Evolutionary conservation across 108 stramenopile species (phyloP).

Genomic region (Parmales sp.): DNA sequence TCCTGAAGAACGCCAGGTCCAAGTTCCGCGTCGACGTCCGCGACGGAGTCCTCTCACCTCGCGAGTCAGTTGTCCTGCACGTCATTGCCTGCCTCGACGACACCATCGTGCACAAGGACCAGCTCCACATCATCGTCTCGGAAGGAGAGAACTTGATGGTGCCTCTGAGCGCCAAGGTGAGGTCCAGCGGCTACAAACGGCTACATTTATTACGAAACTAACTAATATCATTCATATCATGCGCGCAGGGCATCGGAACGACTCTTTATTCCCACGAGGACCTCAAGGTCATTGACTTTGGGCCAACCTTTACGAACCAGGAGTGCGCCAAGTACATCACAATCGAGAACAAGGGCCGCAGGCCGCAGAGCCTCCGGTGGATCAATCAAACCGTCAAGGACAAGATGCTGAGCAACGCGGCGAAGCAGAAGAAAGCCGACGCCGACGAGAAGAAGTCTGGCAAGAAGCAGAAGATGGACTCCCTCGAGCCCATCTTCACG

Average conservation of each 20-base stretch:
- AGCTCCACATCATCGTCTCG: slow-evolving; percentile 41
- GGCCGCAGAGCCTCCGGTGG: slow-evolving; percentile 42
- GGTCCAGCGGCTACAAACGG: too few species aligned
- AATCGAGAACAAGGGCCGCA: slow-evolving; percentile 55
- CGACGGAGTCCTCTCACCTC: slow-evolving; percentile 44
- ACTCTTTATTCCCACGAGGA: slow-evolving; percentile 45
- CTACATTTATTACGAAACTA: not conserved
- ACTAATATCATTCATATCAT: slow-evolving; percentile 13
- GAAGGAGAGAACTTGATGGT: slow-evolving; percentile 44
- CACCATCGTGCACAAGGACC: slow-evolving; percentile 33
- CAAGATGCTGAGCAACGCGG: slow-evolving; percentile 14
- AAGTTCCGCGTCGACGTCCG: slow-evolving; percentile 38
- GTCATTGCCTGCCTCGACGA: slow-evolving; percentile 48
- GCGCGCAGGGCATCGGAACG: slow-evolving; percentile 41
- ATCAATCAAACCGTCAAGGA: slow-evolving; percentile 34
- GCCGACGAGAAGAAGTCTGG: not conserved
- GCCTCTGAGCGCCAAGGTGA: not conserved
- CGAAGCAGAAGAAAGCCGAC: slow-evolving; percentile 6
- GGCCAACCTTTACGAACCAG: slow-evolving; percentile 31
- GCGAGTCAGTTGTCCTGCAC: slow-evolving; percentile 19
- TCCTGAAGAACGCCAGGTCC: slow-evolving; percentile 35
- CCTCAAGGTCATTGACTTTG: slow-evolving; percentile 34
- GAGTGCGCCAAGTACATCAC: slow-evolving; percentile 32
- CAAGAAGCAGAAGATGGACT: not conserved
- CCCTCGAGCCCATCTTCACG: slow-evolving; percentile 16